These are phyloP conservation scores for Chaetomium olivaceum DNA, from an alignment of 2,329 filamentous ascomycete genomes.

Conservation along the genomic window DNA sequence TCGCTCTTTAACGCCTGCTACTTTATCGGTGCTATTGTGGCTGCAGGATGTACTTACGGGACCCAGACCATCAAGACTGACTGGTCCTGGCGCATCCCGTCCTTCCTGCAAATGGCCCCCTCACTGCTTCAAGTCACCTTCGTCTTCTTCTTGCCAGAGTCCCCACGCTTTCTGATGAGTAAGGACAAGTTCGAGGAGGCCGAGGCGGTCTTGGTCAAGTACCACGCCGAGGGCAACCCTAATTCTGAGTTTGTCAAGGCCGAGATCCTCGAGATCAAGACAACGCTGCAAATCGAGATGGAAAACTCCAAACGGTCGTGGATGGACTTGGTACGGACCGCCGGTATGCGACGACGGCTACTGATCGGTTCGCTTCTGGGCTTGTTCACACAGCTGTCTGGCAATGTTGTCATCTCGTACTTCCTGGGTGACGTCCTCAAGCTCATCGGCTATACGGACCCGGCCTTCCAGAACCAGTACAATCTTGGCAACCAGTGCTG, in stretches of 20 bases:
- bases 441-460: constrained; percentile 48
- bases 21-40: constrained; percentile 52
- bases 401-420: constrained; percentile 53
- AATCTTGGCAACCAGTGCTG: constrained; percentile 52
- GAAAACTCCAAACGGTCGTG: constrained; percentile 53
- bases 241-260: constrained; percentile 55
- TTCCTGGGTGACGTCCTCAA: constrained; percentile 50
- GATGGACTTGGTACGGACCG: constrained; percentile 52
- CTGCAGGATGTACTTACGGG: constrained; percentile 52
- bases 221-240: constrained; percentile 53
- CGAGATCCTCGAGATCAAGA: constrained; percentile 61
- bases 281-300: constrained; percentile 55
- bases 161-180: constrained; percentile 50
- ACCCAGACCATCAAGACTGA: constrained; percentile 45
- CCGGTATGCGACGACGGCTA: constrained; percentile 52
- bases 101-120: constrained; percentile 50
- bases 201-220: constrained; percentile 31
- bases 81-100: constrained; percentile 56
- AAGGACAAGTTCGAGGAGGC: constrained; percentile 31
- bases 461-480: constrained; percentile 44
- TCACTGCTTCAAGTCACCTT: constrained; percentile 44
- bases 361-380: constrained; percentile 52
- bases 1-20: constrained; percentile 62
- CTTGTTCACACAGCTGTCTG: constrained; percentile 56
- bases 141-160: constrained; percentile 51